phyloP scores from a whole-genome alignment of 73 alveolate genomes.

The Urostyla sp. region DNA sequence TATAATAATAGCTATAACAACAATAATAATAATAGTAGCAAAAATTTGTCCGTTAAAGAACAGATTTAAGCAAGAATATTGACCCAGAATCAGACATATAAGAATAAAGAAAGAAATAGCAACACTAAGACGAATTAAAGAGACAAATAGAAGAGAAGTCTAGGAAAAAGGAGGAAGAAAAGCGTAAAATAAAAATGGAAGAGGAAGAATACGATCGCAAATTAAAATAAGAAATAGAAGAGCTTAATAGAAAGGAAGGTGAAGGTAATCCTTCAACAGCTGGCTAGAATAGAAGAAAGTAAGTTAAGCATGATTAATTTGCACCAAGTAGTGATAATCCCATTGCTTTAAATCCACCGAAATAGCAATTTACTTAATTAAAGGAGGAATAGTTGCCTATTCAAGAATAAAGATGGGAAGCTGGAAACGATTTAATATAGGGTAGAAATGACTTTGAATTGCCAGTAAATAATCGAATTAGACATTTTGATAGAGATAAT shows the following conservation, averaged over 20 bases:
- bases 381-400: neutral
- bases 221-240: neutral
- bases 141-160: slow-evolving; percentile 39
- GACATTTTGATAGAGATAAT: too few species aligned
- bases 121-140: slow-evolving; percentile 7
- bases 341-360: neutral
- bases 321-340: slow-evolving; percentile 40
- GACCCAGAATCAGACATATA: slow-evolving; percentile 19
- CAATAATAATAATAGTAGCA: neutral
- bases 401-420: neutral
- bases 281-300: slow-evolving; percentile 8
- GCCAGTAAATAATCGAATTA: too few species aligned
- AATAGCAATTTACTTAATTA: neutral
- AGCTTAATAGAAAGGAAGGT: slow-evolving; percentile 10
- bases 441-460: too few species aligned
- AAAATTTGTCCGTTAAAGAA: slow-evolving; percentile 22
- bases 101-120: neutral
- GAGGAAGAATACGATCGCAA: slow-evolving; percentile 26
- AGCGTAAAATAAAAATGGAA: neutral
- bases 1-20: neutral
- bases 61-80: slow-evolving; percentile 6
- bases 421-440: too few species aligned
- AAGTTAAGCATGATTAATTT: slow-evolving; percentile 28
- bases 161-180: slow-evolving; percentile 28
- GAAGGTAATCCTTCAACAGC: slow-evolving; percentile 19